These are phyloP conservation scores for Tuber brumale DNA, from an alignment of 495 filamentous ascomycete species.

Conservation along the genomic window DNA sequence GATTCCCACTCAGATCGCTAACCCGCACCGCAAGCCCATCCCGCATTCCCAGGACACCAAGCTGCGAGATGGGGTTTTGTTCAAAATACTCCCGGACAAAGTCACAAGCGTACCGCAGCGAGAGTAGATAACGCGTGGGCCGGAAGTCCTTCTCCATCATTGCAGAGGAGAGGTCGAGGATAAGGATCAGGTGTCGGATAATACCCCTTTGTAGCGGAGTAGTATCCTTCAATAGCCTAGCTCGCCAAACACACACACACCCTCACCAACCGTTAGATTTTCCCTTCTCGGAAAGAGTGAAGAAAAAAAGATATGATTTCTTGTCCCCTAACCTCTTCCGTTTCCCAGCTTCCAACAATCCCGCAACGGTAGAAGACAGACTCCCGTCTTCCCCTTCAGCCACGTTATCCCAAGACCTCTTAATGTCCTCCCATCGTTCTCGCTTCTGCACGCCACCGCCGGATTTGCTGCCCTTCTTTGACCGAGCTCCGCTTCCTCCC, in stretches of 20 bases:
- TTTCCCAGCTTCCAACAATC: conserved; percentile 63
- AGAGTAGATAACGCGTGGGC: conserved; percentile 75
- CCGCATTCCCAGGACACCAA: conserved; percentile 81
- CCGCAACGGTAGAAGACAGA: conserved; percentile 62
- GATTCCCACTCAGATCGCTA: conserved; percentile 85
- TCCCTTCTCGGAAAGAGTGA: conserved; percentile 4
- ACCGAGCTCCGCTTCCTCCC: conserved; percentile 46
- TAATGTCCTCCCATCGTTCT: conserved; percentile 54
- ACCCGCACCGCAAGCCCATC: conserved; percentile 82
- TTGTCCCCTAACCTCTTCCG: conserved; percentile 56
- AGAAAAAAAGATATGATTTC: not conserved
- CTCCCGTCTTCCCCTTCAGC: conserved; percentile 69
- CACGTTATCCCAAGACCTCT: conserved; percentile 58
- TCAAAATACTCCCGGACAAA: conserved; percentile 95
- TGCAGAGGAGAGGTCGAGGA: conserved; percentile 86
- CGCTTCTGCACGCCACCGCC: conserved; percentile 41
- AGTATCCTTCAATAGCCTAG: conserved; percentile 76
- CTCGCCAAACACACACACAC: not conserved
- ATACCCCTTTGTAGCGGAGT: conserved; percentile 93
- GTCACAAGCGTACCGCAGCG: conserved; percentile 73
- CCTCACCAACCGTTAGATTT: conserved; percentile 22
- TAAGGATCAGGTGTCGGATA: conserved; percentile 84
- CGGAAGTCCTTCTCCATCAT: conserved; percentile 94
- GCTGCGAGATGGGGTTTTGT: conserved; percentile 96
- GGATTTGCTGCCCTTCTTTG: conserved; percentile 13